Base-by-base conservation (phyloP, 805 yeast genomes). In the Schizosaccharomyces octosporus region DNA sequence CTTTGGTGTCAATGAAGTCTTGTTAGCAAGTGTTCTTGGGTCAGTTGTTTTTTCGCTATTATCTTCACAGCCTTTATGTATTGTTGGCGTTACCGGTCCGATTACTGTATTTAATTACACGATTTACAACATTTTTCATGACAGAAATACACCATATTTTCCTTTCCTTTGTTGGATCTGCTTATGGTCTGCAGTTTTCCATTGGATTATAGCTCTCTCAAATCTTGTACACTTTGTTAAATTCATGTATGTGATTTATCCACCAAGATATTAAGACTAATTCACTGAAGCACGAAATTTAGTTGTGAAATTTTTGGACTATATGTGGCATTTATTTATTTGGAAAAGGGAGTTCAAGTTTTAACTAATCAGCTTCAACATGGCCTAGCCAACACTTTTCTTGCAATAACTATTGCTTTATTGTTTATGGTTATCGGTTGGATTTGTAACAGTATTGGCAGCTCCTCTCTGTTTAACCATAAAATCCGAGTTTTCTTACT, bases 81-180 rank as follows among this genome's bases (percentile, higher is more conserved):
- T 90, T 31, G 97, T 93, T 7, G 98, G 98, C 3, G 97, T 90
- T 4, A 93, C 97, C 0, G 98, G 97, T 0, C 98, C 98, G 0
- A 83, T 93, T 17, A 74, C 95, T 1, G 89, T 90, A 63, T 90
- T 93, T 76, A 86, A 86, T 68, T 88, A 87, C 67, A 93, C 97
- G 0, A 89, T 93, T 0, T 86, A 83, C 68, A 84, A 83, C 63
- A 76, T 86, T 60, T 77, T 86, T 45, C 72, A 69, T 27, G 82
- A 85, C 0, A 69, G 77, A 63, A 74, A 68, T 31, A 74, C 67
- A 63, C 76, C 70, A 7, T 88, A 79, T 69, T 88, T 90, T 72
- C 87, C 89, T 19, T 90, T 90, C 70, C 89, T 93, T 95, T 83
- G 90, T 69, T 93, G 97, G 97, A 75, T 90, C 41, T 86, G 88